Conservation (phyloP, 192 early-diverging fungal species). For the Coemansia sp. region DNA sequence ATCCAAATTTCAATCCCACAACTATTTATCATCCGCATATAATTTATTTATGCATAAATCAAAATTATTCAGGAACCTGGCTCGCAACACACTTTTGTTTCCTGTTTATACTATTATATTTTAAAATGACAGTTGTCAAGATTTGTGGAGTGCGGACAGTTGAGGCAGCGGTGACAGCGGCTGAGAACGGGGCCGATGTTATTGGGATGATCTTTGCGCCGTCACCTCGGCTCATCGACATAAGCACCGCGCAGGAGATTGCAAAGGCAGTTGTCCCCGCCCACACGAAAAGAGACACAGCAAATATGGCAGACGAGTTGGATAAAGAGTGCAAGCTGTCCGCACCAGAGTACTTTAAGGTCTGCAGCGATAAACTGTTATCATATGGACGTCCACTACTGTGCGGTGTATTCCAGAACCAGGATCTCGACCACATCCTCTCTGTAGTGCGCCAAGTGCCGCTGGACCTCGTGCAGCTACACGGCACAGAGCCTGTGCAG, state of each 20-base stretch:
- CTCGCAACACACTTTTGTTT: not conserved
- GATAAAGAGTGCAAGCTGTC: not conserved
- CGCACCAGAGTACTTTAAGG: slow-evolving; percentile 11
- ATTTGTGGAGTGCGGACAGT: slow-evolving; percentile 87
- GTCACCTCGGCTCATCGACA: slow-evolving; percentile 72
- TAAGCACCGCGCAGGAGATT: slow-evolving; percentile 67
- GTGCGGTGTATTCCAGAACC: slow-evolving; percentile 93
- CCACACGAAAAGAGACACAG: not conserved
- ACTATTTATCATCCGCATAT: not conserved
- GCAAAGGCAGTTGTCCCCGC: slow-evolving; percentile 57
- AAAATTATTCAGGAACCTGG: not conserved
- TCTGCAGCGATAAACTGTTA: slow-evolving; percentile 17
- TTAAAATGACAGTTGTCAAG: slow-evolving; percentile 63
- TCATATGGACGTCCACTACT: slow-evolving; percentile 64
- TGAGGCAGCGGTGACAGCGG: slow-evolving; percentile 76
- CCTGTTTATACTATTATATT: not conserved
- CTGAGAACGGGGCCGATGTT: slow-evolving; percentile 78
- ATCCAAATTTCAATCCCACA: not conserved
- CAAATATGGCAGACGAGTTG: not conserved
- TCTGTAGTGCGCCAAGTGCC: slow-evolving; percentile 58
- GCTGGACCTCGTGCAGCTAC: slow-evolving; percentile 92
- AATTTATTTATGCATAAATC: not conserved
- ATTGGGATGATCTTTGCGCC: slow-evolving; percentile 95
- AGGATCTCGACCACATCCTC: slow-evolving; percentile 73
- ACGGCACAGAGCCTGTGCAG: slow-evolving; percentile 71